Evolutionary conservation across 1,139 yeast genomes (phyloP).

Genomic region (Saccharomyces hybrid): DNA sequence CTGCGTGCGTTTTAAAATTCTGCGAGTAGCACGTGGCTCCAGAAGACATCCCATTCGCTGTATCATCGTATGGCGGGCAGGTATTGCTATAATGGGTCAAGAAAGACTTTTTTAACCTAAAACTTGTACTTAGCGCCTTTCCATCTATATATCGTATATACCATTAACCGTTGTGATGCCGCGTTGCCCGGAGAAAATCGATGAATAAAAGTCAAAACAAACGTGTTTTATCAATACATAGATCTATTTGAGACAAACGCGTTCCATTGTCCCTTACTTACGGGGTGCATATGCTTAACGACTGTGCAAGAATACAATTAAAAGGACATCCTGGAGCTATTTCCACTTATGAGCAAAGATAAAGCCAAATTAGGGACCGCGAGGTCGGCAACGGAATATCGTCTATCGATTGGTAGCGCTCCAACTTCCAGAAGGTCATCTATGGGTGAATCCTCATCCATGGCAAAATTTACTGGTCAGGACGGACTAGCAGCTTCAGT

Average conservation of each 20-base stretch:
- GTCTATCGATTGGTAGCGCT: slow-evolving; percentile 29
- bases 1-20: neutral
- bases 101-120: neutral
- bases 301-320: neutral
- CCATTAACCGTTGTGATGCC: neutral
- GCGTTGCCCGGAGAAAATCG: neutral
- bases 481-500: slow-evolving; percentile 3
- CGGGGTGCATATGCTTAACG: neutral
- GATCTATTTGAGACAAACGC: neutral
- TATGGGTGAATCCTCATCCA: slow-evolving; percentile 13
- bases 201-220: neutral
- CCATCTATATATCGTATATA: neutral
- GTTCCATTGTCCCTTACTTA: neutral
- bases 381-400: slow-evolving; percentile 28
- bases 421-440: slow-evolving; percentile 32
- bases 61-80: neutral
- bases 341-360: slow-evolving; percentile 12
- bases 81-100: neutral
- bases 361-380: slow-evolving; percentile 11
- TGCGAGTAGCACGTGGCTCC: neutral
- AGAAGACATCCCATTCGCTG: neutral
- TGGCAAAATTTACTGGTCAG: slow-evolving; percentile 3
- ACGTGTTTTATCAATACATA: neutral
- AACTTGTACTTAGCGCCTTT: neutral
- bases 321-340: neutral